These are phyloP conservation scores for Alternaria sp. DNA, from an alignment of 2,329 filamentous ascomycete genomes.

Conservation along the genomic window DNA sequence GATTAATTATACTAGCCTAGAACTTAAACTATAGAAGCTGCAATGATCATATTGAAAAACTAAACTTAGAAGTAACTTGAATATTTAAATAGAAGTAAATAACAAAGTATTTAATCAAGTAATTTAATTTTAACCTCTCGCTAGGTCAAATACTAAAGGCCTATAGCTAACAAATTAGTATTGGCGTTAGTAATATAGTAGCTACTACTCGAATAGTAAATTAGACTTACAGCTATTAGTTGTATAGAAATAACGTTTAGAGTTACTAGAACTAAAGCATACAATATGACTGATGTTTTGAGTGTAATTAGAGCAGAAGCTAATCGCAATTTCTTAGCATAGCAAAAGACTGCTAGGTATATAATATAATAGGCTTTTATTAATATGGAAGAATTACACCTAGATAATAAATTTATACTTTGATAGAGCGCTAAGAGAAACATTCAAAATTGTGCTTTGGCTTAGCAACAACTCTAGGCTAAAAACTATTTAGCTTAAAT, in stretches of 20 bases:
- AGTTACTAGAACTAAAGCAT: background rate
- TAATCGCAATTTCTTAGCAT: background rate
- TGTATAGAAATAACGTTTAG: background rate
- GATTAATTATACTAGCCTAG: background rate
- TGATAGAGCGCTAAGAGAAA: background rate
- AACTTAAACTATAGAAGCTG: background rate
- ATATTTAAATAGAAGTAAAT: background rate
- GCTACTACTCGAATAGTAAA: too few species aligned
- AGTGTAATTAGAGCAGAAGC: too few species aligned
- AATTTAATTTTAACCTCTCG: too few species aligned
- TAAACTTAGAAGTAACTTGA: background rate
- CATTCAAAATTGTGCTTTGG: background rate
- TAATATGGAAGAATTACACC: background rate
- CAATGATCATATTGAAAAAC: background rate
- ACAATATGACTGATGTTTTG: too few species aligned
- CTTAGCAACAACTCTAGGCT: background rate
- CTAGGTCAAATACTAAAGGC: too few species aligned
- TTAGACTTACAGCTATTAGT: too few species aligned
- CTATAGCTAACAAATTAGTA: too few species aligned
- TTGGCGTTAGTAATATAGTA: too few species aligned
- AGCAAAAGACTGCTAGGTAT: background rate
- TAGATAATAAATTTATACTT: background rate
- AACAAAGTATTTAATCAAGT: too few species aligned
- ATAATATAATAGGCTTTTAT: background rate
- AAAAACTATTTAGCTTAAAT: background rate